A percentile compares a stretch with the other conserved stretches of the same genome.
These are phyloP conservation scores for Phanerochaete carnosa DNA, from an alignment of 768 basidiomycete species.

Conservation along the genomic window DNA sequence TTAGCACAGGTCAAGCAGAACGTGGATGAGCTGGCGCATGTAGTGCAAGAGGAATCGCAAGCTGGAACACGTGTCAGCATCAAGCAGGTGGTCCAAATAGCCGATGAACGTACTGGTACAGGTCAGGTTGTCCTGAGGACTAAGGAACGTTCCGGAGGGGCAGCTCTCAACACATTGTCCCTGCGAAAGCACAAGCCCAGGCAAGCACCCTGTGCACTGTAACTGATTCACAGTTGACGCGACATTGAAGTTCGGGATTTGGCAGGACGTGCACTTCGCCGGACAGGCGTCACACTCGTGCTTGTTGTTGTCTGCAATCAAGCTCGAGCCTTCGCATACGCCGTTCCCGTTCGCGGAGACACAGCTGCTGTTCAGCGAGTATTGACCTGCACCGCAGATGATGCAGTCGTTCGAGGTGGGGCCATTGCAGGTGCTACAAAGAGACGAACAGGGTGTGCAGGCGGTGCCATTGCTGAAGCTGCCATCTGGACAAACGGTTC, in stretches of 20 bases:
- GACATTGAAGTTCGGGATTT: constrained; percentile 66
- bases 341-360: constrained; percentile 64
- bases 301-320: constrained; percentile 81
- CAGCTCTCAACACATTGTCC: constrained; percentile 71
- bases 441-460: constrained; percentile 59
- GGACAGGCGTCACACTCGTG: constrained; percentile 86
- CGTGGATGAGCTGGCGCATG: constrained; percentile 62
- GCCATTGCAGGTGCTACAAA: constrained; percentile 71
- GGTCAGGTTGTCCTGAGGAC: constrained; percentile 66
- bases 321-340: constrained; percentile 65
- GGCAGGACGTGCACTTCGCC: constrained; percentile 75
- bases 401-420: constrained; percentile 68
- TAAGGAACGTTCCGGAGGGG: constrained; percentile 70
- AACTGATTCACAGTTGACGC: constrained; percentile 62
- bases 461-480: constrained; percentile 55
- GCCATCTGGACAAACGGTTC: constrained; percentile 59
- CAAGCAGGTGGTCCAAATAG: background rate
- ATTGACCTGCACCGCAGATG: constrained; percentile 60
- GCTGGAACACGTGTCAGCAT: constrained; percentile 32
- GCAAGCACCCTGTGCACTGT: constrained; percentile 76
- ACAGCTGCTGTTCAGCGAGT: constrained; percentile 65
- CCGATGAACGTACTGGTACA: constrained; percentile 58
- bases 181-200: constrained; percentile 68
- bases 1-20: constrained; percentile 75
- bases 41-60: constrained; percentile 71